Conservation (phyloP, 768 basidiomycete genomes). For the Kwoniella mangroviensis region DNA sequence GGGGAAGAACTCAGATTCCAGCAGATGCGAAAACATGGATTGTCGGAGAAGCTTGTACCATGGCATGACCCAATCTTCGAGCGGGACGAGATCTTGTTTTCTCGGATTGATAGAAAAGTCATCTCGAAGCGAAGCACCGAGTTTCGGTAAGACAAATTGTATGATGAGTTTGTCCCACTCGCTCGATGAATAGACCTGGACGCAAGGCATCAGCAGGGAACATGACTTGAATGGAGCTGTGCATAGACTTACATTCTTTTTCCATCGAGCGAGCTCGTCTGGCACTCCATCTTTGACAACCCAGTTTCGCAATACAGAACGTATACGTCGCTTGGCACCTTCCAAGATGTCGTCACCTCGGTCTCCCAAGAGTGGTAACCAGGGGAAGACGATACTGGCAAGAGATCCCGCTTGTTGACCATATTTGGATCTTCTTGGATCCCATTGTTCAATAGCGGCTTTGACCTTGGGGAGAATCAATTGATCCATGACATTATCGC, state of each 20-base stretch:
- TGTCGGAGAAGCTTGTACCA: slow-evolving; percentile 78
- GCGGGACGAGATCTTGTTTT: slow-evolving; percentile 81
- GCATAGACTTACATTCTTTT: slow-evolving; percentile 65
- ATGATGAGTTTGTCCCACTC: slow-evolving; percentile 94
- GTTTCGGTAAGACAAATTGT: slow-evolving; percentile 88
- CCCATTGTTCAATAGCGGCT: slow-evolving; percentile 81
- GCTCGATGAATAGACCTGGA: slow-evolving; percentile 71
- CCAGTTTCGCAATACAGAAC: slow-evolving; percentile 78
- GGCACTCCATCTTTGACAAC: slow-evolving; percentile 72
- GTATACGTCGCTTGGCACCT: slow-evolving; percentile 84
- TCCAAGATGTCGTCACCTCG: slow-evolving; percentile 82
- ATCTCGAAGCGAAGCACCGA: slow-evolving; percentile 77
- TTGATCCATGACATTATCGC: slow-evolving; percentile 94
- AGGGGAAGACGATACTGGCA: slow-evolving; percentile 87
- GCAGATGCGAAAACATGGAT: slow-evolving; percentile 77
- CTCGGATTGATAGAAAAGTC: slow-evolving; percentile 86
- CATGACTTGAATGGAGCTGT: background rate
- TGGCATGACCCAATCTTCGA: slow-evolving; percentile 69
- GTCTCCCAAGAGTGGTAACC: slow-evolving; percentile 86
- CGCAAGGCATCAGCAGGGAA: slow-evolving; percentile 9
- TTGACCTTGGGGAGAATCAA: slow-evolving; percentile 91
- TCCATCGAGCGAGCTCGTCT: slow-evolving; percentile 77
- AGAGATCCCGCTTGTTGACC: slow-evolving; percentile 64
- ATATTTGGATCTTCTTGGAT: slow-evolving; percentile 24
- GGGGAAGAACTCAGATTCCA: slow-evolving; percentile 93